phyloP scores from a whole-genome alignment of 2,329 filamentous ascomycete genomes.

The Ambrosiella cleistominuta region DNA sequence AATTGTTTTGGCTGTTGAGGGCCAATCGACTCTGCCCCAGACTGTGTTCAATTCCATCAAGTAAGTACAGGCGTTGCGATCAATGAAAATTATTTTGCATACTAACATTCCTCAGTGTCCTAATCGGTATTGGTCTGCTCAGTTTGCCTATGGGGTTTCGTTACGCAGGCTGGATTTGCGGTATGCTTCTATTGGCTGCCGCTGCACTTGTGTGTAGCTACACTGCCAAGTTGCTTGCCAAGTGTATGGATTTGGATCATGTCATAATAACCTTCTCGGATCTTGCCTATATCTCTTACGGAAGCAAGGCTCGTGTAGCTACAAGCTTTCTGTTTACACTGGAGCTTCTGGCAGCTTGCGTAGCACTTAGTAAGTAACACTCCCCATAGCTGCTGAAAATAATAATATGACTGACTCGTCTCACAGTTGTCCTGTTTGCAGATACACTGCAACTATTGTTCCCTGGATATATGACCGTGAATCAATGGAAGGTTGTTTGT shows the following conservation, averaged over 20 bases:
- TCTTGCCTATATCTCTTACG: conserved; percentile 79
- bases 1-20: conserved; percentile 67
- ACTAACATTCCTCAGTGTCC: conserved; percentile 30
- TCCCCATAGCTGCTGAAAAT: neutral
- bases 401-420: neutral
- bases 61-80: conserved; percentile 17
- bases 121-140: conserved; percentile 78
- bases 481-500: conserved; percentile 73
- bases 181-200: conserved; percentile 54
- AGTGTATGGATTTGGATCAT: conserved; percentile 72
- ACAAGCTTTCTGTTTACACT: conserved; percentile 77
- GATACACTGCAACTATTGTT: conserved; percentile 72
- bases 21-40: conserved; percentile 87
- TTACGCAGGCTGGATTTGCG: conserved; percentile 77
- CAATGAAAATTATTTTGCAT: neutral
- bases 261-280: conserved; percentile 89
- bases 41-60: conserved; percentile 96
- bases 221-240: conserved; percentile 69
- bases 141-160: conserved; percentile 76
- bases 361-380: conserved; percentile 39
- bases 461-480: conserved; percentile 45
- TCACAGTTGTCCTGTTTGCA: conserved; percentile 63
- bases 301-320: conserved; percentile 58
- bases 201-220: conserved; percentile 65
- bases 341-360: conserved; percentile 73